Percentiles rank a stretch among this genome's conserved stretches.
Conservation (phyloP, 2,329 filamentous ascomycete species). For the Pyricularia grisea region DNA sequence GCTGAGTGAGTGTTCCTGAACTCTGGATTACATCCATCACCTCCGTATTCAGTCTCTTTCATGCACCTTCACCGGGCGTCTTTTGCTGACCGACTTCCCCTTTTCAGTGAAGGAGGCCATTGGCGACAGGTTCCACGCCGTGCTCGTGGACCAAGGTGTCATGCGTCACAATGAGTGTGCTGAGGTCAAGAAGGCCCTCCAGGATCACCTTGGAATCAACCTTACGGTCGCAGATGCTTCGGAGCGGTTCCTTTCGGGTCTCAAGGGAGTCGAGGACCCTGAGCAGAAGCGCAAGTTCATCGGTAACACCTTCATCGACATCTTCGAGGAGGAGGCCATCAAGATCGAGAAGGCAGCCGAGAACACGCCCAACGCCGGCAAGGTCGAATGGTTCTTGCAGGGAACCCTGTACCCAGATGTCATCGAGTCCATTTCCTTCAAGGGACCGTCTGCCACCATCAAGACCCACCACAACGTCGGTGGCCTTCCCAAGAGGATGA, state of each 20-base stretch:
- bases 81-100: neutral
- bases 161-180: constrained; percentile 80
- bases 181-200: constrained; percentile 71
- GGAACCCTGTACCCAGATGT: constrained; percentile 66
- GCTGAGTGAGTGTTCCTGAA: constrained; percentile 34
- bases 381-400: constrained; percentile 80
- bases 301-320: constrained; percentile 53
- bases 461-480: constrained; percentile 39
- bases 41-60: constrained; percentile 22
- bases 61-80: neutral
- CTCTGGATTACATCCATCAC: neutral
- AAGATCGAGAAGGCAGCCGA: constrained; percentile 62
- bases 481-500: constrained; percentile 28
- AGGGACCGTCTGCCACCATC: constrained; percentile 40
- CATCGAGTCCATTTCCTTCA: constrained; percentile 31
- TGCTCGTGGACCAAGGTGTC: constrained; percentile 75
- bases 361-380: constrained; percentile 57
- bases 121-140: constrained; percentile 58
- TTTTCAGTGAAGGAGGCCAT: constrained; percentile 54
- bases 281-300: constrained; percentile 74
- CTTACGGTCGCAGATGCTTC: constrained; percentile 77
- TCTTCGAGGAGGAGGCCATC: constrained; percentile 71
- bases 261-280: constrained; percentile 68
- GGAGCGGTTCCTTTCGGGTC: constrained; percentile 65
- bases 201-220: constrained; percentile 77